Evolutionary conservation across 148 eudicot genomes (phyloP).

Genomic region (Persicaria maculosa): DNA sequence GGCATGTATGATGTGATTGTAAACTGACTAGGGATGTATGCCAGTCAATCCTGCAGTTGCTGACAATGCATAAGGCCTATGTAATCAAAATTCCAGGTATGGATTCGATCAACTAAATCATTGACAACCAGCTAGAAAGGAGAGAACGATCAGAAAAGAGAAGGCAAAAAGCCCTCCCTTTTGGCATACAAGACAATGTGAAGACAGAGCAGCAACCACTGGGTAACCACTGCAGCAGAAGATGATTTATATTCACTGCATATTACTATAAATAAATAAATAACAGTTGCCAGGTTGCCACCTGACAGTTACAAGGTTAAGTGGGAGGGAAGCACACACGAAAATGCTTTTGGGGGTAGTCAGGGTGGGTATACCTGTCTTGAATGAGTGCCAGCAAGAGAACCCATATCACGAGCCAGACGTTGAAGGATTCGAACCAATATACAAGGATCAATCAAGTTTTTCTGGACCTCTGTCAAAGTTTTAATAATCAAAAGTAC

Average conservation of each 20-base stretch:
- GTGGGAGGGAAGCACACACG: background rate
- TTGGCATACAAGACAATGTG: background rate
- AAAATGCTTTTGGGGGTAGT: background rate
- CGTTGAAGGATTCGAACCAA: slow-evolving; percentile 94
- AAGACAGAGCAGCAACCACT: background rate
- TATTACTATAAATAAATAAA: background rate
- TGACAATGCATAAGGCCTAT: background rate
- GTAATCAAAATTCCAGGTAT: background rate
- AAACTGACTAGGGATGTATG: background rate
- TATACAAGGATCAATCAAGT: slow-evolving; percentile 56
- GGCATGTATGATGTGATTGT: background rate
- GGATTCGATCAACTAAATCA: background rate
- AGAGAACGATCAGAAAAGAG: background rate
- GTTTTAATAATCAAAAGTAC: slow-evolving; percentile 80
- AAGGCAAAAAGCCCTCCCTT: background rate
- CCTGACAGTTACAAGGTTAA: background rate
- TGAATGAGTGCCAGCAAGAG: slow-evolving; percentile 46
- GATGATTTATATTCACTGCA: background rate
- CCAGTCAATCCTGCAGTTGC: background rate
- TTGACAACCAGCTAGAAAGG: background rate
- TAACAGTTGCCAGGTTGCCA: background rate
- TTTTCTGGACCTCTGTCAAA: slow-evolving; percentile 76
- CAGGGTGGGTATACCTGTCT: slow-evolving; percentile 53
- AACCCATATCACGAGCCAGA: slow-evolving; percentile 86
- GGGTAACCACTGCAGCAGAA: slow-evolving; percentile 2